Base-by-base conservation (phyloP, 495 filamentous ascomycete genomes). In the Penicillium paradoxum region DNA sequence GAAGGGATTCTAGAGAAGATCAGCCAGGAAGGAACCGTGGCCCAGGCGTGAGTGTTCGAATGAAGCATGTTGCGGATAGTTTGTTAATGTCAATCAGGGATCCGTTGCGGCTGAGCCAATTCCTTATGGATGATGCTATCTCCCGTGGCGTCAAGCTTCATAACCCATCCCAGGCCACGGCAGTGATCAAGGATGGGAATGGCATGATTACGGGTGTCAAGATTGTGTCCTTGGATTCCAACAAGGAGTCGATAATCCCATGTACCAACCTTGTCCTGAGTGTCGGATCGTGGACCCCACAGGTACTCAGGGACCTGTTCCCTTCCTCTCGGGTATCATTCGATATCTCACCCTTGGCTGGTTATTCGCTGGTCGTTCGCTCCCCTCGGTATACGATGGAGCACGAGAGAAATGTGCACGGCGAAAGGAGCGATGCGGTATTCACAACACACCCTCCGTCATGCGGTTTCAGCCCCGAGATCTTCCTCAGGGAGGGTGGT, bases 251-350 rank as follows among this genome's bases (percentile, higher is more conserved):
- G 13, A 62, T 45, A 6, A 40, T 75, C 18, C 62, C 77, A 65
- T 51, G 86, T 77, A 70, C 77, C 65, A 43, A 76, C 70, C 45
- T 93, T 18, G 63, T 90, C 14, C 73, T 93, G 53, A 68, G 86
- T 2, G 80, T 85, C 0, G 87, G 89, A 14, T 76, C 81, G 0
- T 93, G 89, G 89, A 84, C 85, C 1, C 73, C 77, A 0, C 55
- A 65, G 13, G 83, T 87, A 10, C 85, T 89, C 60, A 47, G 62
- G 13, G 72, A 68, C 2, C 74, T 93, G 15, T 91, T 93, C 60
- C 83, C 82, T 0, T 55, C 67, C 2, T 75, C 82, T 0, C 57
- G 58, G 13, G 46, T 73, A 14, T 62, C 67, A 24, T 49, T 90
- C 3, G 78, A 81, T 3, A 74, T 91, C 25, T 62, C 72, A 15